Conservation (phyloP, 352 stramenopile genomes). For the Phytophthora sojae region DNA sequence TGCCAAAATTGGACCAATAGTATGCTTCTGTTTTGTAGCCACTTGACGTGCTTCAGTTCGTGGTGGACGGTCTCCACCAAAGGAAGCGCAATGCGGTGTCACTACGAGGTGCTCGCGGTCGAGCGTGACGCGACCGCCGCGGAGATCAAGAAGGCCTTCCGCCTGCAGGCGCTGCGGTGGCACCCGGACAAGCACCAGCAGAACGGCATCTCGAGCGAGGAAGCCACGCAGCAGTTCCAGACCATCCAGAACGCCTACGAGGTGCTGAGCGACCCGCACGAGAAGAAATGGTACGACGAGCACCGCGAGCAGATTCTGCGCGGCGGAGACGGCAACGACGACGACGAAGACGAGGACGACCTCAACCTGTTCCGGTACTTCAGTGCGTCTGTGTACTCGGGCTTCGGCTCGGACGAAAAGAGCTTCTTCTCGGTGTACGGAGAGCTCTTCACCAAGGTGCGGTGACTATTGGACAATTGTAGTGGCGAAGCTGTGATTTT, state of each 20-base stretch:
- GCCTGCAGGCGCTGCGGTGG: slow-evolving; percentile 77
- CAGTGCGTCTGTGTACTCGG: slow-evolving; percentile 75
- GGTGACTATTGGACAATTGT: not conserved
- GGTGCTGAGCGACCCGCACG: slow-evolving; percentile 84
- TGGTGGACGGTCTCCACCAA: no score
- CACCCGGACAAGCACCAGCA: slow-evolving; percentile 89
- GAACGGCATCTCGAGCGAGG: slow-evolving; percentile 72
- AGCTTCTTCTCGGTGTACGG: slow-evolving; percentile 86
- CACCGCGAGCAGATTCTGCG: slow-evolving; percentile 88
- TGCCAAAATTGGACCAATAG: not conserved
- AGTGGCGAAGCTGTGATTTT: not conserved
- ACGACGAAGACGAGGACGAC: slow-evolving; percentile 48
- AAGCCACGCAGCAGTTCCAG: slow-evolving; percentile 85
- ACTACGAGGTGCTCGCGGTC: slow-evolving; percentile 85
- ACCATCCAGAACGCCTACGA: slow-evolving; percentile 89
- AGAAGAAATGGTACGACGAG: slow-evolving; percentile 92
- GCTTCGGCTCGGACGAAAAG: slow-evolving; percentile 75
- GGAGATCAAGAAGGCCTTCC: slow-evolving; percentile 86
- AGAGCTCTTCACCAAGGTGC: slow-evolving; percentile 74
- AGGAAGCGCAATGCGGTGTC: slow-evolving; percentile 62
- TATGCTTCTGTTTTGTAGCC: no score
- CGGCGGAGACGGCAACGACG: slow-evolving; percentile 55
- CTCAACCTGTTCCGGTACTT: slow-evolving; percentile 87
- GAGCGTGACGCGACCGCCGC: slow-evolving; percentile 57
- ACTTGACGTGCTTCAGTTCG: no score